Base-by-base conservation (phyloP, 192 early-diverging fungal genomes). In the Coemansia sp. region DNA sequence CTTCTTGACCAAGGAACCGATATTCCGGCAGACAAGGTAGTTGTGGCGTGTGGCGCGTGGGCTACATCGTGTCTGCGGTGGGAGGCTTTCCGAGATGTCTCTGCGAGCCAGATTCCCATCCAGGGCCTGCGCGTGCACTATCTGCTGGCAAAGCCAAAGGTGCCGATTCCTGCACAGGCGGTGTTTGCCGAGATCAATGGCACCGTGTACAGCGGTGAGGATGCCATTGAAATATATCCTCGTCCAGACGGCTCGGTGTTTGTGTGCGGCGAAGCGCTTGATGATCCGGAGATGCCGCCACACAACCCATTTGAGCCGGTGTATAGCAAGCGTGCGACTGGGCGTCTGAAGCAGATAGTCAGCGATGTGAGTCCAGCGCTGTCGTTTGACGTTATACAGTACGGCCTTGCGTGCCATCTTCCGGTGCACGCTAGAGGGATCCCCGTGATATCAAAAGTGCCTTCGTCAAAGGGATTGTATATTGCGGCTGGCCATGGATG, bases 161-260 rank as follows among this genome's bases (percentile, higher is more conserved):
- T 36, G 48, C 71, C 61, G 18, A 36, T 82, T 4, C 75, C 80
- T 9, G 74, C 80, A 4, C 80, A 82, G 52, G 74, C 74, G 4
- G 71, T 82, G 43, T 82, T 82, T 77, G 74, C 75, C 49, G 80
- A 82, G 63, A 82, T 82, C 71, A 82, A 82, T 45, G 80, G 75
- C 72, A 82, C 80, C 8, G 74, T 77, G 43, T 82, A 82, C 65
- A 77, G 66, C 39, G 80, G 80, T 47, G 80, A 82, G 49, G 75
- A 82, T 22, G 80, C 80, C 4, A 82, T 82, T 36, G 80, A 82
- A 62, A 82, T 82, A 15, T 82, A 82, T 22, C 75, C 80, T 19
- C 67, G 80, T n/a, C 71, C 71, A 1, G 75, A 82, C 46, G 80
- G 80, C 22, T 77, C 80, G 12, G 80, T 82, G 13, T 82, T 77